phyloP scores from a whole-genome alignment of 108 stramenopile species.

The Hondaea fermentalgiana region DNA sequence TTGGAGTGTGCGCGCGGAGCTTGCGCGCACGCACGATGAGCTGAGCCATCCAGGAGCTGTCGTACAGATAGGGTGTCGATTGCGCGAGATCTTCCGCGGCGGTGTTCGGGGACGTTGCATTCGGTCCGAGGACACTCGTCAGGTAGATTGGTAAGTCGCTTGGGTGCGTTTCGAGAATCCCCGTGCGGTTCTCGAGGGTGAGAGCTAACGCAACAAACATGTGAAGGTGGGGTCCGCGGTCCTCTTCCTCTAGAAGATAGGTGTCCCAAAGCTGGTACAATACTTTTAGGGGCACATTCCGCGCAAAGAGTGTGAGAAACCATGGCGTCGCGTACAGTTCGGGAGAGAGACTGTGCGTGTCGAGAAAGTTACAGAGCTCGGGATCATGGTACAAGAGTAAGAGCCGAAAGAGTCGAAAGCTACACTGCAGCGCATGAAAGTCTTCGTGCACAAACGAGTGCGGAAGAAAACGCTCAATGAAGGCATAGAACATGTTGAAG shows the following conservation, averaged over 20 bases:
- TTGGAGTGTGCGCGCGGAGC: not conserved
- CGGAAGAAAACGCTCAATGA: conserved; percentile 38
- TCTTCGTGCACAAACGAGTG: conserved; percentile 39
- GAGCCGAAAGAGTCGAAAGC: conserved; percentile 40
- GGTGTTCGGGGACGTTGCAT: not conserved
- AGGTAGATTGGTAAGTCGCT: not conserved
- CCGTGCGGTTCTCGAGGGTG: not conserved
- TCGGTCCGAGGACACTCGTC: not conserved
- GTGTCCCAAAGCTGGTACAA: not conserved
- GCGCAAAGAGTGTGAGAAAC: conserved; percentile 42
- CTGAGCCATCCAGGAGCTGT: not conserved
- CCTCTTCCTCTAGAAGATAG: not conserved
- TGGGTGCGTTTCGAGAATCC: not conserved
- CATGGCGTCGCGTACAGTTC: conserved; percentile 50
- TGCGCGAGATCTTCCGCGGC: not conserved
- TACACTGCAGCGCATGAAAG: conserved; percentile 36
- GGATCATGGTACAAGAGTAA: conserved; percentile 43
- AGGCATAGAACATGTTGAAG: conserved; percentile 30
- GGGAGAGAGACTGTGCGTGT: conserved; percentile 37
- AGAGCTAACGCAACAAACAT: not conserved
- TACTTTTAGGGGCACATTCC: not conserved
- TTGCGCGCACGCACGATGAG: not conserved
- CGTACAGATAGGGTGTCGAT: not conserved
- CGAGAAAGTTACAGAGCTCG: conserved; percentile 35
- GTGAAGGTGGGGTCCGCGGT: not conserved